Evolutionary conservation across 805 yeast genomes (phyloP), one percentile per base, ranked within the genome.

Genomic region (Henningerozyma blattae): DNA sequence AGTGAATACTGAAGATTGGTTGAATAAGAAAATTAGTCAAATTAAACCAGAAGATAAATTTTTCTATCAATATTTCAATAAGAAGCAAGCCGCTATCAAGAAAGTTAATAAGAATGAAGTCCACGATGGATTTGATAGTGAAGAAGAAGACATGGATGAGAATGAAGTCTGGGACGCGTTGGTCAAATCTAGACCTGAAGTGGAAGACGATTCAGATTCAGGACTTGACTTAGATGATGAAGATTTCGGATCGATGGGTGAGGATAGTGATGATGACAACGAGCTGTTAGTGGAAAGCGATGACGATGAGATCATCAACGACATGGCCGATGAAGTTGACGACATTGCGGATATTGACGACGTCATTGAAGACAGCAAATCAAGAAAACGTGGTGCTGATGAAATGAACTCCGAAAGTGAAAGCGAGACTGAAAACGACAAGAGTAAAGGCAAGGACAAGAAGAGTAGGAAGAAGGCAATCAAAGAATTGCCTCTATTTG

Each of bases 1-100:
- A 2, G 93, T 72, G 4, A 86, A 87, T 50, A 72, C 91, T 6
- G 77, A 79, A 45, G 78, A 86, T 54, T 89, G 97, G 97, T 60
- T 76, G 34, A 65, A 66, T 38, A 74, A 68, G 55, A 75, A 67
- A 44, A 66, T 70, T 1, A 69, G 66, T 19, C 77, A 77, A 30
- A 68, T 89, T 36, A 80, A 70, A 39, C 95, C 94, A 2, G 94
- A 85, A 42, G 98, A 89, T 56, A 64, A 69, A 49, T 89, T 89
- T 62, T 85, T 84, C 69, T 75, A 77, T 56, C 85, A 84, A 54
- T 87, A 84, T 62, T 87, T 87, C 61, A 64, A 74, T 15, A 64
- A 70, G 18, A 78, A 78, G 52, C 70, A 70, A 44, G 46, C 46
- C 26, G 63, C 63, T 42, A 42, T 56, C 45, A 41, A 58, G 49